phyloP scores from a whole-genome alignment of 1,139 yeast species.

The Kodamaea alishanica region DNA sequence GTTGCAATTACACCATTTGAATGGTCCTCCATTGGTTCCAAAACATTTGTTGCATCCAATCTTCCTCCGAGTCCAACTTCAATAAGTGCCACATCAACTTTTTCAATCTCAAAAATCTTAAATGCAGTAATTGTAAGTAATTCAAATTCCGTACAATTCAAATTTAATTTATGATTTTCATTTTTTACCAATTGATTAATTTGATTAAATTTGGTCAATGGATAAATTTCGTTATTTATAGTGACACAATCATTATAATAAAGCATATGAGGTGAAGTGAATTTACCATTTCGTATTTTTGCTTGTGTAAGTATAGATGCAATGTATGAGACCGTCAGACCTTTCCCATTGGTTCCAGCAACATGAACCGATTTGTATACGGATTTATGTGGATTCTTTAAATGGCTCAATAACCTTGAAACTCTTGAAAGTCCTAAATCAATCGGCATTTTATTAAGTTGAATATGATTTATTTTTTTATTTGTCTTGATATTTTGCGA shows the following conservation, averaged over 20 bases:
- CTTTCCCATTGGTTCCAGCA: constrained; percentile 96
- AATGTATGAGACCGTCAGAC: constrained; percentile 79
- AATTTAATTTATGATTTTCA: constrained; percentile 30
- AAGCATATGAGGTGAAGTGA: constrained; percentile 83
- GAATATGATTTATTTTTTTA: not conserved
- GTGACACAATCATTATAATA: constrained; percentile 72
- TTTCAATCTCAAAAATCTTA: constrained; percentile 57
- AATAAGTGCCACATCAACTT: constrained; percentile 68
- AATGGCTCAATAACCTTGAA: constrained; percentile 45
- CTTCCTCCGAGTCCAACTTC: constrained; percentile 94
- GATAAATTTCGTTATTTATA: constrained; percentile 58
- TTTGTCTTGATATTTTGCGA: not conserved
- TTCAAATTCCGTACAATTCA: constrained; percentile 86
- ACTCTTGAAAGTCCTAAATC: constrained; percentile 67
- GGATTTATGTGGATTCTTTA: constrained; percentile 66
- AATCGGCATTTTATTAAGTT: constrained; percentile 29
- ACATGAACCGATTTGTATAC: constrained; percentile 67
- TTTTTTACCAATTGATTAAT: constrained; percentile 39
- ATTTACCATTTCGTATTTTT: constrained; percentile 60
- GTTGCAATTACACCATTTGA: constrained; percentile 52
- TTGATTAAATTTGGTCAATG: constrained; percentile 39
- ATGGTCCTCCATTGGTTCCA: constrained; percentile 21
- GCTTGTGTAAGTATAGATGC: constrained; percentile 56
- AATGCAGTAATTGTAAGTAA: constrained; percentile 79
- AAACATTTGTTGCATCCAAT: constrained; percentile 79